These are phyloP conservation scores for Aspergillus sclerotiicarbonarius DNA, from an alignment of 495 filamentous ascomycete species.

Conservation along the genomic window DNA sequence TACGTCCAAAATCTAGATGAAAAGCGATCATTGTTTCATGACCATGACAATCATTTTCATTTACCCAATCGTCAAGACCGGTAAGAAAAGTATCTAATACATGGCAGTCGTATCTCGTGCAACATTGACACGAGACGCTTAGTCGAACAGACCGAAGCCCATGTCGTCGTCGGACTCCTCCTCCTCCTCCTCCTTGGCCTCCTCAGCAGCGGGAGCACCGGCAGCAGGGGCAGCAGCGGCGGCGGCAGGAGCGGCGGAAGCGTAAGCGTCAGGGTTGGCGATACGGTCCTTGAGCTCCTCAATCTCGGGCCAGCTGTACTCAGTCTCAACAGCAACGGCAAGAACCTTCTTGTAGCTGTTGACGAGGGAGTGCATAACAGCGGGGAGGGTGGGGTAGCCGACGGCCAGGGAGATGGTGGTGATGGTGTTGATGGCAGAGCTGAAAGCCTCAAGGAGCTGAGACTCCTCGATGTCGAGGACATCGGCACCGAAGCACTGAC, in stretches of 20 bases:
- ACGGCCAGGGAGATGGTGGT: conserved; percentile 84
- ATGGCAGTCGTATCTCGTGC: conserved; percentile 37
- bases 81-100: conserved; percentile 44
- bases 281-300: conserved; percentile 98
- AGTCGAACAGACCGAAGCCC: conserved; percentile 61
- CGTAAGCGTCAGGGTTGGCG: conserved; percentile 95
- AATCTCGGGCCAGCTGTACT: conserved; percentile 93
- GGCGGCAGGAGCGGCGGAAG: conserved; percentile 70
- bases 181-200: conserved; percentile 52
- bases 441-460: conserved; percentile 83
- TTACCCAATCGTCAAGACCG: conserved; percentile 29
- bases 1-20: conserved; percentile 43
- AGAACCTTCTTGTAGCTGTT: conserved; percentile 98
- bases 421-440: conserved; percentile 79
- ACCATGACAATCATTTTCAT: conserved; percentile 37
- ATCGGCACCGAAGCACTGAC: conserved; percentile 78
- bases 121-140: conserved; percentile 33
- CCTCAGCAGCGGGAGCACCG: conserved; percentile 51
- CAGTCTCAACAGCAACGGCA: conserved; percentile 84
- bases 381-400: conserved; percentile 95
- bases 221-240: conserved; percentile 42
- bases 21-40: conserved; percentile 13
- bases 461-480: conserved; percentile 93
- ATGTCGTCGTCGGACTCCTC: conserved; percentile 50
- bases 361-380: conserved; percentile 89